A percentile compares a stretch with the other conserved stretches of the same genome.
Evolutionary conservation across 495 filamentous ascomycete species (phyloP).

Genomic region (Podospora pseudopauciseta): DNA sequence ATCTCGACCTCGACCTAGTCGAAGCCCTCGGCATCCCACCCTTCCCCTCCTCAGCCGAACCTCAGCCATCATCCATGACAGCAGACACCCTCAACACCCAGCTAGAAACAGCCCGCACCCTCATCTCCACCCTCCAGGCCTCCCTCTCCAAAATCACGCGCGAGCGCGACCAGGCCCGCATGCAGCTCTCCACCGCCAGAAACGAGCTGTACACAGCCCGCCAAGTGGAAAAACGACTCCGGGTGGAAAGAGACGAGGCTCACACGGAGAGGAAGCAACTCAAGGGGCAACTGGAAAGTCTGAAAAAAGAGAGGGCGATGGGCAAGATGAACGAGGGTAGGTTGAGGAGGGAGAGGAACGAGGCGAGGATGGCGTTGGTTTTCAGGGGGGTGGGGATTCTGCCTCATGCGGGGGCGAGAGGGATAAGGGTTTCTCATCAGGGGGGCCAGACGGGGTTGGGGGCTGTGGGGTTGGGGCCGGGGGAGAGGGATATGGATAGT

Average conservation of each 20-base stretch:
- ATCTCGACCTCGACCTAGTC: not conserved
- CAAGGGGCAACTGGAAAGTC: conserved; percentile 14
- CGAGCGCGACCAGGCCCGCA: conserved; percentile 25
- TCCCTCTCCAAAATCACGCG: conserved; percentile 9
- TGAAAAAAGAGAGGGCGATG: conserved; percentile 15
- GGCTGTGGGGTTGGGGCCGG: not conserved
- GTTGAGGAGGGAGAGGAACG: conserved; percentile 30
- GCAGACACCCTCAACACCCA: not conserved
- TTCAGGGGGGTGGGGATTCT: not conserved
- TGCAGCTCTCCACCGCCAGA: conserved; percentile 22
- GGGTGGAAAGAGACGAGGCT: conserved; percentile 29
- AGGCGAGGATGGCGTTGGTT: conserved; percentile 17
- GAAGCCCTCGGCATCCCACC: not conserved
- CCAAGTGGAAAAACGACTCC: conserved; percentile 26
- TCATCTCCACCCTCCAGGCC: conserved; percentile 12
- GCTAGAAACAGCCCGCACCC: not conserved
- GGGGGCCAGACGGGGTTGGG: not conserved
- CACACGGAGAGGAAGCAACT: conserved; percentile 18
- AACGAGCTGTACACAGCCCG: conserved; percentile 32
- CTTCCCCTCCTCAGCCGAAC: not conserved
- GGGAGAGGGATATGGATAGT: not conserved
- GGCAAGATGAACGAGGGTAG: conserved; percentile 15
- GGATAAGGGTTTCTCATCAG: not conserved
- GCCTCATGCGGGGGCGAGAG: not conserved
- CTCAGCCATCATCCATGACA: not conserved